phyloP scores from a whole-genome alignment of 805 yeast genomes.

The Pichia nakasei region DNA sequence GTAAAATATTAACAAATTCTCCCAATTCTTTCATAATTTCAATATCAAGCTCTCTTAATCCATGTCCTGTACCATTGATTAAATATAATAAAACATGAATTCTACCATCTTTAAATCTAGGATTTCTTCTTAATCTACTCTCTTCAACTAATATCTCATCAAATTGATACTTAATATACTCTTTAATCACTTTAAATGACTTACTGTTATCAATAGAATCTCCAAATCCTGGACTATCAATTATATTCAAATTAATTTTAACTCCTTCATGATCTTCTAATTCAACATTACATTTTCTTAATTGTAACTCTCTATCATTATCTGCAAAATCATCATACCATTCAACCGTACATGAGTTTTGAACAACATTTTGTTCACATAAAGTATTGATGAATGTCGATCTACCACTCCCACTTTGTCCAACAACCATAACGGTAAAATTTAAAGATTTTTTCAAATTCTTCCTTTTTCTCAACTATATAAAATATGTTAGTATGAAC shows the following conservation, averaged over 20 bases:
- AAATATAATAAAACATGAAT: slow-evolving; percentile 75
- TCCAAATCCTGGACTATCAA: slow-evolving; percentile 83
- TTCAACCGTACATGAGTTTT: slow-evolving; percentile 49
- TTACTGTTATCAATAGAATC: slow-evolving; percentile 60
- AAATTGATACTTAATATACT: slow-evolving; percentile 71
- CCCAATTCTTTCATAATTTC: slow-evolving; percentile 62
- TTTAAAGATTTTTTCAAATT: slow-evolving; percentile 76
- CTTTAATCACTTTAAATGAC: slow-evolving; percentile 63
- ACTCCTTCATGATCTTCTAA: slow-evolving; percentile 81
- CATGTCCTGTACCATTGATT: slow-evolving; percentile 58
- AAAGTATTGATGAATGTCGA: slow-evolving; percentile 88
- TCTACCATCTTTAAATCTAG: slow-evolving; percentile 76
- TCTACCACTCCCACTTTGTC: slow-evolving; percentile 81
- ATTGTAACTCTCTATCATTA: slow-evolving; percentile 44
- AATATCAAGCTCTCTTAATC: slow-evolving; percentile 64
- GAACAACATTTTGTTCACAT: slow-evolving; percentile 83
- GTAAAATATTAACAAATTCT: slow-evolving; percentile 70
- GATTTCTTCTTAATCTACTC: slow-evolving; percentile 73
- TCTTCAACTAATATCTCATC: slow-evolving; percentile 79
- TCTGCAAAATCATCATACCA: slow-evolving; percentile 23
- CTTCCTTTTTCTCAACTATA: slow-evolving; percentile 57
- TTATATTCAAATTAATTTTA: slow-evolving; percentile 63
- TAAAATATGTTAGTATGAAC: background rate
- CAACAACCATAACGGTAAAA: slow-evolving; percentile 80
- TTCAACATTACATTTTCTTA: slow-evolving; percentile 76